Conservation (phyloP, 352 stramenopile genomes). For the Pseudoperonospora humuli region DNA sequence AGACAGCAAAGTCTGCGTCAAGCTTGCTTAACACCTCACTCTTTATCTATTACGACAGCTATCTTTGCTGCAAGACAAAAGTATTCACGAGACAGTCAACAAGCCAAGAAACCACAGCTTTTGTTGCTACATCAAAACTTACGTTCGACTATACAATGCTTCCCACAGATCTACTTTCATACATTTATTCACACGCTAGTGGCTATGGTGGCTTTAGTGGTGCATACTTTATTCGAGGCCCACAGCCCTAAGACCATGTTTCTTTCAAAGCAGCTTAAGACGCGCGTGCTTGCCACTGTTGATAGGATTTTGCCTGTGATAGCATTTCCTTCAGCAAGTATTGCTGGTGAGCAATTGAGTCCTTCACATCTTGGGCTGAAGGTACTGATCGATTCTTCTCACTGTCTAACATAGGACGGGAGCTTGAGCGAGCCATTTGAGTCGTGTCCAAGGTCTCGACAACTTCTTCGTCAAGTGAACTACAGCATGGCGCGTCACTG, state of each 20-base stretch:
- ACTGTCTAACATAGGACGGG: slow-evolving; percentile 5
- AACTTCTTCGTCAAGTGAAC: slow-evolving; percentile 35
- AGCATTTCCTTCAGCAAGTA: slow-evolving; percentile 63
- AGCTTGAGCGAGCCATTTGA: slow-evolving; percentile 23
- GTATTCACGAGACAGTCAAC: too few relatives aligned
- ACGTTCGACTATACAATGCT: neutral
- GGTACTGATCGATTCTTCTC: slow-evolving; percentile 8
- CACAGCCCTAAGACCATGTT: slow-evolving; percentile 9
- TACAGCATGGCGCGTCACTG: slow-evolving; percentile 19
- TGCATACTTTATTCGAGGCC: slow-evolving; percentile 10
- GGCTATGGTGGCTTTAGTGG: slow-evolving; percentile 7
- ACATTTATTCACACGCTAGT: slow-evolving; percentile 12
- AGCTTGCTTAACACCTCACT: neutral
- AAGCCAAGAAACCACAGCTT: neutral
- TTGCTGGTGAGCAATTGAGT: slow-evolving; percentile 59
- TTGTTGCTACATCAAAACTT: slow-evolving; percentile 11
- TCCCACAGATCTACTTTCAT: slow-evolving; percentile 9
- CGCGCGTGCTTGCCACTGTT: slow-evolving; percentile 19
- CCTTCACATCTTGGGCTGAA: slow-evolving; percentile 37
- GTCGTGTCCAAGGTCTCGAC: slow-evolving; percentile 33
- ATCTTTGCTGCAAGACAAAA: too few relatives aligned
- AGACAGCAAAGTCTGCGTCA: slow-evolving; percentile 2
- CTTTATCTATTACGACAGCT: too few relatives aligned
- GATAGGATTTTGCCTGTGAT: slow-evolving; percentile 37
- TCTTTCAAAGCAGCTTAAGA: slow-evolving; percentile 22